phyloP scores from a whole-genome alignment of 2,329 filamentous ascomycete species.

The Penicillium sp. region DNA sequence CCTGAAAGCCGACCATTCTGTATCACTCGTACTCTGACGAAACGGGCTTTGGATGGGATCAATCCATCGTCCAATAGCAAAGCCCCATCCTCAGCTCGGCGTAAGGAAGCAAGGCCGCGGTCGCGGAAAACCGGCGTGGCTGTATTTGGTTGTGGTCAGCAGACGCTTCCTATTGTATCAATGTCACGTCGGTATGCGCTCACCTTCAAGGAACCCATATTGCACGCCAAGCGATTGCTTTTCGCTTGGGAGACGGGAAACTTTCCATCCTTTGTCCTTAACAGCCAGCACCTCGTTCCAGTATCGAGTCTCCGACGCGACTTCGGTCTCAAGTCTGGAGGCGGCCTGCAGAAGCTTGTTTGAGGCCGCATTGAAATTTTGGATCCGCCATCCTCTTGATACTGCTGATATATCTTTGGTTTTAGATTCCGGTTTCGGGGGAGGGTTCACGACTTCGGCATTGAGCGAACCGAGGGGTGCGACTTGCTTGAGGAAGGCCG shows the following conservation, averaged over 20 bases:
- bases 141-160: slow-evolving; percentile 35
- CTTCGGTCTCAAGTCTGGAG: slow-evolving; percentile 70
- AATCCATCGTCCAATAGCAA: slow-evolving; percentile 69
- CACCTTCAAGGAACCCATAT: slow-evolving; percentile 82
- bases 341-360: slow-evolving; percentile 73
- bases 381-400: slow-evolving; percentile 71
- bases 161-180: slow-evolving; percentile 2
- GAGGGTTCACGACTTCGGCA: slow-evolving; percentile 62
- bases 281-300: slow-evolving; percentile 85
- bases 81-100: slow-evolving; percentile 70
- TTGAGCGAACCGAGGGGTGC: slow-evolving; percentile 75
- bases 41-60: slow-evolving; percentile 52
- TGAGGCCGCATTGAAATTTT: slow-evolving; percentile 72
- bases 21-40: slow-evolving; percentile 67
- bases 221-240: slow-evolving; percentile 75
- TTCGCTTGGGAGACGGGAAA: slow-evolving; percentile 74
- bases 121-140: slow-evolving; percentile 60
- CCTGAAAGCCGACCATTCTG: slow-evolving; percentile 61
- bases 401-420: slow-evolving; percentile 55
- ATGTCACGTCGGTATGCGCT: slow-evolving; percentile 13
- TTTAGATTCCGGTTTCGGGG: slow-evolving; percentile 58
- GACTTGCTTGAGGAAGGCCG: slow-evolving; percentile 65
- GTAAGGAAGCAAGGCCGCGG: slow-evolving; percentile 77
- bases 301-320: slow-evolving; percentile 77
- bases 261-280: slow-evolving; percentile 80